Evolutionary conservation across 192 early-diverging fungal genomes (phyloP), one percentile per base, ranked within the genome.

Genomic region (Coemansia aciculifera): DNA sequence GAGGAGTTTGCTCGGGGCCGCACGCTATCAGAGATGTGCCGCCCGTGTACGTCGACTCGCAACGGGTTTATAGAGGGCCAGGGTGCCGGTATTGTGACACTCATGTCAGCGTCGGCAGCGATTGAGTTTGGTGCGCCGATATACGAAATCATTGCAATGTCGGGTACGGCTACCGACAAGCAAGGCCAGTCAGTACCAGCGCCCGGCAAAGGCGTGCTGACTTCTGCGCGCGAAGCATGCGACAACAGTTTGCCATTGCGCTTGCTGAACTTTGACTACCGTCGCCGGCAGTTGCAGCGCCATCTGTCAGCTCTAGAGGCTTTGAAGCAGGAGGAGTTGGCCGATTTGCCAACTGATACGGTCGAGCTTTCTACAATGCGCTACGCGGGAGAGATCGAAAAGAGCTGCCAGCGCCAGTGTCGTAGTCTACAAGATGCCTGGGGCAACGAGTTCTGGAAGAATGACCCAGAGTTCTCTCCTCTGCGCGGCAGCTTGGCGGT

Each of bases 91-190:
- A 90, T 93, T 54, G 90, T 92, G 54, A 91, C 95, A 62, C 84
- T 98, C 57, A 98, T 95, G 93, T 89, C 90, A n/a, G 94, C 93
- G 43, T 73, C 85, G 49, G 84, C 93, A 34, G 95, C 95, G 8
- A 84, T 98, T 68, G 86, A 95, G 74, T 95, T 95, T 85, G 95
- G 95, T 73, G 88, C 91, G 9, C 94, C 95, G 7, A 92, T 98
- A 59, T 92, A 94, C 63, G 95, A 90, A 84, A 90, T 98, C 68
- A 85, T 98, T 68, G 95, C 89, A 37, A 83, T 90, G 71, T 90
- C 91, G 51, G 91, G 88, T 79, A 96, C 93, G 34, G 94, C 95
- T 29, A 92, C 93, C 12, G 95, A 98, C 79, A 96, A 96, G 86
- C 90, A 96, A 82, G 94, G 94, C 36, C 89, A 92, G 46, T 95